A percentile compares a stretch with the other conserved stretches of the same genome.
These are phyloP conservation scores for Trichaptum fuscoviolaceum DNA, from an alignment of 768 basidiomycete genomes.

Conservation along the genomic window DNA sequence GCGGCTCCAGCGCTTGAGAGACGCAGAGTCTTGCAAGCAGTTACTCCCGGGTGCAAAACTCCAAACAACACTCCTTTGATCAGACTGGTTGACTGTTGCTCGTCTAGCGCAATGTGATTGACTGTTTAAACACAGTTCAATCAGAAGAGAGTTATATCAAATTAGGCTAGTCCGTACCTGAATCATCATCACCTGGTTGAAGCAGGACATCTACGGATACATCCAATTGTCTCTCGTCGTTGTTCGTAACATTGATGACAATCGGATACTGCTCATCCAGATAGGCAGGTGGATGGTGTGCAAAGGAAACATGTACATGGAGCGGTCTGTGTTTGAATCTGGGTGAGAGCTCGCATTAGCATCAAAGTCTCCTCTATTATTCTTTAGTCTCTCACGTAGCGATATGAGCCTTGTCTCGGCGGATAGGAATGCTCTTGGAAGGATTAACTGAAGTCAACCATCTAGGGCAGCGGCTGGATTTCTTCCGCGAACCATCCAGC, in stretches of 20 bases:
- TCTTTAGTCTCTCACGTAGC: constrained; percentile 38
- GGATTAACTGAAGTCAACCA: constrained; percentile 62
- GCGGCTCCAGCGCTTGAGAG: constrained; percentile 56
- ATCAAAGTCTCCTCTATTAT: not conserved
- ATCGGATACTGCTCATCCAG: constrained; percentile 81
- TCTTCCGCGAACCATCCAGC: constrained; percentile 33
- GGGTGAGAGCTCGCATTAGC: constrained; percentile 8
- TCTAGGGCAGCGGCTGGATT: constrained; percentile 23
- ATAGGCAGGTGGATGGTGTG: constrained; percentile 65
- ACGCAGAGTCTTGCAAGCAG: constrained; percentile 54
- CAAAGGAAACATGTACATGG: constrained; percentile 45
- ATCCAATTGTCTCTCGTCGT: constrained; percentile 65
- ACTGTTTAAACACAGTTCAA: constrained; percentile 29
- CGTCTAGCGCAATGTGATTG: constrained; percentile 56
- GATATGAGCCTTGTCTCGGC: constrained; percentile 38
- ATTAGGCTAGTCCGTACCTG: constrained; percentile 40
- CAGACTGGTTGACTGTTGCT: constrained; percentile 60
- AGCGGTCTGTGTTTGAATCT: constrained; percentile 67
- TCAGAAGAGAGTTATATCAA: constrained; percentile 9
- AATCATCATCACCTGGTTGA: constrained; percentile 75
- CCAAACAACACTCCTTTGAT: constrained; percentile 74
- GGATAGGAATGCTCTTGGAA: constrained; percentile 46
- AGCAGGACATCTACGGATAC: constrained; percentile 69
- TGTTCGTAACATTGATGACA: constrained; percentile 60
- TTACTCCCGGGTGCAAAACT: constrained; percentile 50